Percentiles rank a stretch among this genome's conserved stretches.
Conservation (phyloP, 345 rosid genomes). For the Pistacia vera region DNA sequence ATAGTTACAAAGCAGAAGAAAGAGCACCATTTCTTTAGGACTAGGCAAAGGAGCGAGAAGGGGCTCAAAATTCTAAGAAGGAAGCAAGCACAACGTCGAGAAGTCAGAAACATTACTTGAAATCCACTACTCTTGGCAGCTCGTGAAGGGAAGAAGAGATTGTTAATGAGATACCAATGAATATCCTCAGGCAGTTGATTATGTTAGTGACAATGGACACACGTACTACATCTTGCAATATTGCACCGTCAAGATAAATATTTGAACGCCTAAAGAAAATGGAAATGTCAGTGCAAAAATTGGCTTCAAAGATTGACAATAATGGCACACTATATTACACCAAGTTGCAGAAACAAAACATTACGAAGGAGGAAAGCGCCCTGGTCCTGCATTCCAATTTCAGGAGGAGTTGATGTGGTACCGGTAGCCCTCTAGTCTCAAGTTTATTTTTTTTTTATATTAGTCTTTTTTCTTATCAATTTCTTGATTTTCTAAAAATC, state of each 20-base stretch:
- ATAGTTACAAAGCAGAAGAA: not conserved
- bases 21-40: not conserved
- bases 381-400: conserved; percentile 9
- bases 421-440: not conserved
- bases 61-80: not conserved
- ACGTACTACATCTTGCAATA: not conserved
- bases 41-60: not conserved
- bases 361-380: not conserved
- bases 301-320: conserved; percentile 1
- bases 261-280: not conserved
- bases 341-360: not conserved
- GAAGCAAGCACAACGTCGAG: not conserved
- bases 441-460: no score
- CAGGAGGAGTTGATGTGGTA: conserved; percentile 4
- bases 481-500: no score
- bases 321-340: not conserved
- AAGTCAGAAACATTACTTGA: not conserved
- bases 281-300: not conserved
- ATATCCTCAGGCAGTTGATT: not conserved
- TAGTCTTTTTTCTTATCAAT: no score
- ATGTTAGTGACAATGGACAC: not conserved
- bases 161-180: not conserved
- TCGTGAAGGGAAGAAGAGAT: not conserved
- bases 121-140: not conserved
- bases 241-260: not conserved